phyloP scores from a whole-genome alignment of 371 early-diverging fungal genomes.

The Vairimorpha ceranae region DNA sequence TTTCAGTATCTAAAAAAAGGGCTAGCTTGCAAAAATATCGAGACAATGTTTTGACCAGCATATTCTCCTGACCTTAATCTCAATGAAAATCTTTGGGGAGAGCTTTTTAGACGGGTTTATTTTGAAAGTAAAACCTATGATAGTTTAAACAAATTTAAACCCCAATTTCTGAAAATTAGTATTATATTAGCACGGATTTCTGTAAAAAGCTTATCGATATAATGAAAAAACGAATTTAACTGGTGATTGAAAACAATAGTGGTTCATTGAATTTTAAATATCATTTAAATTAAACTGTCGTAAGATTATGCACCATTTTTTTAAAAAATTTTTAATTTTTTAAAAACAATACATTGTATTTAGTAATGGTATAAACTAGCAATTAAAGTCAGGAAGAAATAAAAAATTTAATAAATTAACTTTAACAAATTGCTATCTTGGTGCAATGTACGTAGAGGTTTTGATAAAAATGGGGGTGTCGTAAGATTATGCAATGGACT shows the following conservation, averaged over 20 bases:
- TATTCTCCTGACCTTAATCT: conserved; percentile 3
- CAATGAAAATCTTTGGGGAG: conserved; percentile 11
- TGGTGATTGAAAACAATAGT: neutral
- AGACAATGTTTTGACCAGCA: conserved; percentile 1
- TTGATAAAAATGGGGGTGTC: neutral
- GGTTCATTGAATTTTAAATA: neutral
- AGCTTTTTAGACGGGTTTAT: neutral
- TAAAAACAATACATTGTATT: no score
- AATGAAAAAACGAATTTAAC: neutral
- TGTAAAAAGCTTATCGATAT: neutral
- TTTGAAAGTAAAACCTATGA: neutral
- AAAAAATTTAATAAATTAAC: no score
- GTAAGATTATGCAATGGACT: neutral
- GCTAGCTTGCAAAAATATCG: conserved; percentile 4
- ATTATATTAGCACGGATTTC: neutral
- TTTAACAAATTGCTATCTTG: no score
- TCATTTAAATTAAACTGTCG: neutral
- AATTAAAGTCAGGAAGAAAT: no score
- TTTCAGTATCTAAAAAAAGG: neutral
- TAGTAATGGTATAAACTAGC: no score
- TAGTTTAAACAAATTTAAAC: neutral
- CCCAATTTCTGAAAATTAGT: neutral
- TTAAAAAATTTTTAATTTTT: no score
- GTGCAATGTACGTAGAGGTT: no score
- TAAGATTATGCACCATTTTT: neutral